phyloP scores from a whole-genome alignment of 345 rosid genomes.

The Citrus cavaleriei region DNA sequence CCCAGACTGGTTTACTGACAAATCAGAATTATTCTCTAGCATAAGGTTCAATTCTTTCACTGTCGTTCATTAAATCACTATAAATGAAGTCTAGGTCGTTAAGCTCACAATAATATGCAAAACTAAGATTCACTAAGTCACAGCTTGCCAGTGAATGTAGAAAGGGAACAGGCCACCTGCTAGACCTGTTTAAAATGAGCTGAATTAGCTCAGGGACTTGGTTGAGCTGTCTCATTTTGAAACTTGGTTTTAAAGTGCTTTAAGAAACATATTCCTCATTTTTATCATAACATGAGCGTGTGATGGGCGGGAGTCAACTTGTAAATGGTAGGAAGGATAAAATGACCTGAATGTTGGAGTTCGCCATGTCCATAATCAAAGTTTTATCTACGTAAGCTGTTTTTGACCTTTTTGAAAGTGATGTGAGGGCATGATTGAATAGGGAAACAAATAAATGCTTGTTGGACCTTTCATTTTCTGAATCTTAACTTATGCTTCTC shows the following conservation, averaged over 20 bases:
- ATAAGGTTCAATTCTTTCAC: constrained; percentile 52
- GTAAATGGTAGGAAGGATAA: background rate
- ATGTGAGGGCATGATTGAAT: background rate
- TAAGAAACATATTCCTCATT: background rate
- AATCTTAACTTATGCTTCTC: background rate
- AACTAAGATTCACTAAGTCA: background rate
- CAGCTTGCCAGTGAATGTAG: background rate
- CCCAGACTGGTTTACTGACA: constrained; percentile 97
- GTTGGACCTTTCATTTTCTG: background rate
- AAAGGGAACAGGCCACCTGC: background rate
- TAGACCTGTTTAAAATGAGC: background rate
- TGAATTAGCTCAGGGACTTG: background rate
- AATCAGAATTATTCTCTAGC: constrained; percentile 83
- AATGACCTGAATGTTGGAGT: background rate
- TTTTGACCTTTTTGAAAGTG: background rate
- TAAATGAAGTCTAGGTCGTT: background rate
- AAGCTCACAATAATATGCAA: background rate
- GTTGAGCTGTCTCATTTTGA: background rate
- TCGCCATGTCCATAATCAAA: background rate
- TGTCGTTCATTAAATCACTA: background rate
- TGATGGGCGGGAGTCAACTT: background rate
- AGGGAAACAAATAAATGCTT: background rate
- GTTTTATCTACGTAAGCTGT: too few relatives aligned
- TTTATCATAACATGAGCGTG: background rate
- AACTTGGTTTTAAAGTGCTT: background rate